phyloP scores from a whole-genome alignment of 2,329 filamentous ascomycete genomes.

The Talaromyces marneffei region DNA sequence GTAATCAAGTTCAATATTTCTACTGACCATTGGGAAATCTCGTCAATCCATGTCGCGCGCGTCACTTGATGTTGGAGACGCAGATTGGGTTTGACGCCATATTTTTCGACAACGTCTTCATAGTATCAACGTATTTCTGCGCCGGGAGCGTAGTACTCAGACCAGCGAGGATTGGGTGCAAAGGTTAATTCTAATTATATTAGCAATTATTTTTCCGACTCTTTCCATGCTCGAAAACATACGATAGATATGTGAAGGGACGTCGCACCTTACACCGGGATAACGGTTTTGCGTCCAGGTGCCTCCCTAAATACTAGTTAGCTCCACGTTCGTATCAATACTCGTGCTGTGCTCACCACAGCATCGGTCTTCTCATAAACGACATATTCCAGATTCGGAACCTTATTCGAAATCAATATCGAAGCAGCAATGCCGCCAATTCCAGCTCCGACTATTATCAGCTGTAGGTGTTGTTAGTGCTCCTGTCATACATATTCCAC shows the following conservation, averaged over 20 bases:
- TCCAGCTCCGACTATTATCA: constrained; percentile 13
- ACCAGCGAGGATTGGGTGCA: constrained; percentile 4
- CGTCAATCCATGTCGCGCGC: background rate
- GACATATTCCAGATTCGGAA: constrained; percentile 11
- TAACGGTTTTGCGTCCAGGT: constrained; percentile 16
- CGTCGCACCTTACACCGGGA: constrained; percentile 13
- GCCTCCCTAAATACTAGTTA: too few species aligned
- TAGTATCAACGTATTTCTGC: constrained; percentile 4
- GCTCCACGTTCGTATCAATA: background rate
- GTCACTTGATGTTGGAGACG: background rate
- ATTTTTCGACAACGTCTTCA: background rate
- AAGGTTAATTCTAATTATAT: constrained; percentile 2
- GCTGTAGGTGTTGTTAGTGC: too few species aligned
- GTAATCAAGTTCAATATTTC: background rate
- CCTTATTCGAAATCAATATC: constrained; percentile 13
- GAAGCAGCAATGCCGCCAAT: constrained; percentile 10
- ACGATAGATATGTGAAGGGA: constrained; percentile 7
- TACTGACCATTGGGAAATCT: background rate
- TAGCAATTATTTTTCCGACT: too few species aligned
- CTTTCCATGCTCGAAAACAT: background rate
- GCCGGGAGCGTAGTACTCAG: constrained; percentile 6
- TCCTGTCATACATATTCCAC: too few species aligned
- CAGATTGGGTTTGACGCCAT: background rate
- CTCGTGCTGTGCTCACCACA: constrained; percentile 6
- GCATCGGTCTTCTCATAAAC: constrained; percentile 13